Evolutionary conservation across 2,329 filamentous ascomycete genomes (phyloP).

Genomic region (Xylogone sp.): DNA sequence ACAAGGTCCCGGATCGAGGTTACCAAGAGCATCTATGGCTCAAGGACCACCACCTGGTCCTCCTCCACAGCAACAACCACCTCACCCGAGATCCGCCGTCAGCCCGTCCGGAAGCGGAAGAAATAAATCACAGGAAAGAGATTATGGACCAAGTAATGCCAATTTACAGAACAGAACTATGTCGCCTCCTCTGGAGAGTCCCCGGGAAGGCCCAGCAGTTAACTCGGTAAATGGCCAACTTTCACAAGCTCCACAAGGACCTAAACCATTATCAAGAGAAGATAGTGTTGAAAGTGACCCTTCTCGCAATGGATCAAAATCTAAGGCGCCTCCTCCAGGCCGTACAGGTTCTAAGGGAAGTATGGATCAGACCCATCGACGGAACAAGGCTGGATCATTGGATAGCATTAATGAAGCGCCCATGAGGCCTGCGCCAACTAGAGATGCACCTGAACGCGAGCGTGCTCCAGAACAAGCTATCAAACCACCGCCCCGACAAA

Average conservation of each 20-base stretch:
- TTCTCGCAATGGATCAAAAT: not conserved
- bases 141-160: slow-evolving; percentile 25
- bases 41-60: slow-evolving; percentile 61
- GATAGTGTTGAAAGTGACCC: slow-evolving; percentile 7
- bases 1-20: slow-evolving; percentile 51
- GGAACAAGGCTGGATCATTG: slow-evolving; percentile 58
- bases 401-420: slow-evolving; percentile 63
- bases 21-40: slow-evolving; percentile 55
- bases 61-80: slow-evolving; percentile 56
- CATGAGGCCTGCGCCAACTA: slow-evolving; percentile 31
- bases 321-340: not conserved
- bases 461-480: not conserved
- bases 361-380: slow-evolving; percentile 42
- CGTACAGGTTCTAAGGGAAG: slow-evolving; percentile 1
- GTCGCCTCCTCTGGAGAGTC: slow-evolving; percentile 15
- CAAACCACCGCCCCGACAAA: slow-evolving; percentile 34
- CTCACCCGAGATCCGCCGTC: slow-evolving; percentile 39
- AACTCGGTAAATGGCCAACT: not conserved
- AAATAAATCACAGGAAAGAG: slow-evolving; percentile 21
- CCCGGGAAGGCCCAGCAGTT: slow-evolving; percentile 32
- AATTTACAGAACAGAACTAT: slow-evolving; percentile 20
- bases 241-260: slow-evolving; percentile 39
- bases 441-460: slow-evolving; percentile 26
- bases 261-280: slow-evolving; percentile 22
- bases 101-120: slow-evolving; percentile 13